These are phyloP conservation scores for Fusarium ramigenum DNA, from an alignment of 2,329 filamentous ascomycete genomes.

Conservation along the genomic window DNA sequence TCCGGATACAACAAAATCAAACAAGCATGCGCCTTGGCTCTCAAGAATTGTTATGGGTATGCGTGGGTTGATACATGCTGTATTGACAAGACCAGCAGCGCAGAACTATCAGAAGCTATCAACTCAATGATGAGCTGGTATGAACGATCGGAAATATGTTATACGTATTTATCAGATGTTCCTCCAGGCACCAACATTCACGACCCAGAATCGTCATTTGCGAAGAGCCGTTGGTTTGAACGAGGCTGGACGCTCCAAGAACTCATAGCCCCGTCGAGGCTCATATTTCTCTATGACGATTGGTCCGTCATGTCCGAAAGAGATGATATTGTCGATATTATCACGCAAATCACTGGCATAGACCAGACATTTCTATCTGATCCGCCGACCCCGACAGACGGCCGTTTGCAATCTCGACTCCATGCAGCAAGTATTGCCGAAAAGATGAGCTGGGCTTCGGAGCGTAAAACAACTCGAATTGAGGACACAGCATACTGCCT, in stretches of 20 bases:
- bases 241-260: neutral
- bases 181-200: neutral
- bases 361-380: accelerated
- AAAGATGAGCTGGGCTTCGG: neutral
- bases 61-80: neutral
- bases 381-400: too few relatives aligned
- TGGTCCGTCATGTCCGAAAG: neutral
- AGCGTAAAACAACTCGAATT: neutral
- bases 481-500: neutral
- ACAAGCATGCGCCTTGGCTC: neutral
- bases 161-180: neutral
- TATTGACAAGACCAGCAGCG: neutral
- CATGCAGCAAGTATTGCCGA: neutral
- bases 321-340: accelerated
- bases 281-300: neutral
- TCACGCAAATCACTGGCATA: neutral
- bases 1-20: neutral
- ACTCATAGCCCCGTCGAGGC: neutral
- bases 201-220: neutral
- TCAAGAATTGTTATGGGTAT: neutral
- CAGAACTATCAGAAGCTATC: neutral
- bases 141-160: neutral
- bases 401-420: neutral
- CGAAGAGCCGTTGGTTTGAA: neutral
- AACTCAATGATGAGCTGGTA: neutral